phyloP scores from a whole-genome alignment of 2,329 filamentous ascomycete genomes.

The Sarocladium strictum region DNA sequence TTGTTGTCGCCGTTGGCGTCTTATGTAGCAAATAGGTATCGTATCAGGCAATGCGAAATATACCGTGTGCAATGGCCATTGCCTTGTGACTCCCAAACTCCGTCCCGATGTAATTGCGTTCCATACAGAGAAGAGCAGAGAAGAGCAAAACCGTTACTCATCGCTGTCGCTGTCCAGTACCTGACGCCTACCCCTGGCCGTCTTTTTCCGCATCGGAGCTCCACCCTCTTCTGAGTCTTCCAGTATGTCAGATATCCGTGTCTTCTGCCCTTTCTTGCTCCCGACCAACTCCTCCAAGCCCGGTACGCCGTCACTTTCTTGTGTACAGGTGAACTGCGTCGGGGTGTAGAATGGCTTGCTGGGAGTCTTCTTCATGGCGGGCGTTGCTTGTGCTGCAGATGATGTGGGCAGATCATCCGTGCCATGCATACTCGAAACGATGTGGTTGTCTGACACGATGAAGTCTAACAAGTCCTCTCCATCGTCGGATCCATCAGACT shows the following conservation, averaged over 20 bases:
- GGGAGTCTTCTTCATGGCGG: constrained; percentile 19
- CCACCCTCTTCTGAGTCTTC: background rate
- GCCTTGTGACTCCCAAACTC: background rate
- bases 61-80: background rate
- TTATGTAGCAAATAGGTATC: too few species aligned
- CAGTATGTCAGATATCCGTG: background rate
- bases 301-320: constrained; percentile 34
- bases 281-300: constrained; percentile 23
- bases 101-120: background rate
- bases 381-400: constrained; percentile 17
- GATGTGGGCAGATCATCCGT: constrained; percentile 13
- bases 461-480: constrained; percentile 50
- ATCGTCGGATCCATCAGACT: constrained; percentile 32
- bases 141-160: constrained; percentile 4
- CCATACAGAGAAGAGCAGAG: background rate
- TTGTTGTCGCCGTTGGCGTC: background rate
- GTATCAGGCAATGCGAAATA: background rate
- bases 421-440: constrained; percentile 29
- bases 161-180: constrained; percentile 14
- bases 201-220: background rate
- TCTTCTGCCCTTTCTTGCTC: constrained; percentile 11
- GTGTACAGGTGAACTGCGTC: constrained; percentile 30
- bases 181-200: constrained; percentile 7
- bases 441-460: constrained; percentile 45
- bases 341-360: constrained; percentile 30